These are phyloP conservation scores for Yamadazyma nakazawae DNA, from an alignment of 805 yeast species.

Conservation along the genomic window DNA sequence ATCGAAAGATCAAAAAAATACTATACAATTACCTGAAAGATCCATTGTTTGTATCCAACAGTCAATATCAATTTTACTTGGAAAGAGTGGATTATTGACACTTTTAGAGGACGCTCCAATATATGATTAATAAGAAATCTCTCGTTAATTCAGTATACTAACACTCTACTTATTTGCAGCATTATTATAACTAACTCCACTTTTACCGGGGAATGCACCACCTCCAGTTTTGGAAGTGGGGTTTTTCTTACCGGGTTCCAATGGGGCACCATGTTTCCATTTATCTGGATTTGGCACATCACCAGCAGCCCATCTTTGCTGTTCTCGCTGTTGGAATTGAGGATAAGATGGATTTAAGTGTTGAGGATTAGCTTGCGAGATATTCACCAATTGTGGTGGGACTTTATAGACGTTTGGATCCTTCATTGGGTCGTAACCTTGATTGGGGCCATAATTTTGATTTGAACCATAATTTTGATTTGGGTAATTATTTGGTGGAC, in stretches of 20 bases:
- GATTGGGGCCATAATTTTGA: conserved; percentile 1
- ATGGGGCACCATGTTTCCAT: conserved; percentile 34
- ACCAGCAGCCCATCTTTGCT: conserved; percentile 29
- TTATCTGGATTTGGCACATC: conserved; percentile 25
- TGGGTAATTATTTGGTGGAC: not conserved
- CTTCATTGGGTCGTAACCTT: conserved; percentile 18
- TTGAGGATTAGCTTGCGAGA: conserved; percentile 33
- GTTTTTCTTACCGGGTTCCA: conserved; percentile 23
- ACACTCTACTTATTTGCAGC: conserved; percentile 26
- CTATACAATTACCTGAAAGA: not conserved
- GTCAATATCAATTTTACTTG: not conserved
- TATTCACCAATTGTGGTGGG: conserved; percentile 34
- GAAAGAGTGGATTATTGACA: not conserved
- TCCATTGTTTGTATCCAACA: not conserved
- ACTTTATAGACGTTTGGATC: conserved; percentile 28
- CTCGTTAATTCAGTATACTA: too few species aligned
- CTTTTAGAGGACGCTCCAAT: not conserved
- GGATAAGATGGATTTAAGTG: conserved; percentile 37
- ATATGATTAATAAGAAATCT: not conserved
- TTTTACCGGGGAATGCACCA: conserved; percentile 37
- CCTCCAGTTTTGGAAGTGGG: conserved; percentile 19
- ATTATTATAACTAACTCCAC: conserved; percentile 33
- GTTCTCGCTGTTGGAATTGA: conserved; percentile 30
- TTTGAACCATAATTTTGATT: not conserved
- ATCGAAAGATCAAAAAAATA: not conserved